phyloP scores from a whole-genome alignment of 1,284 basidiomycete genomes.

The Cutaneotrichosporon sp. region DNA sequence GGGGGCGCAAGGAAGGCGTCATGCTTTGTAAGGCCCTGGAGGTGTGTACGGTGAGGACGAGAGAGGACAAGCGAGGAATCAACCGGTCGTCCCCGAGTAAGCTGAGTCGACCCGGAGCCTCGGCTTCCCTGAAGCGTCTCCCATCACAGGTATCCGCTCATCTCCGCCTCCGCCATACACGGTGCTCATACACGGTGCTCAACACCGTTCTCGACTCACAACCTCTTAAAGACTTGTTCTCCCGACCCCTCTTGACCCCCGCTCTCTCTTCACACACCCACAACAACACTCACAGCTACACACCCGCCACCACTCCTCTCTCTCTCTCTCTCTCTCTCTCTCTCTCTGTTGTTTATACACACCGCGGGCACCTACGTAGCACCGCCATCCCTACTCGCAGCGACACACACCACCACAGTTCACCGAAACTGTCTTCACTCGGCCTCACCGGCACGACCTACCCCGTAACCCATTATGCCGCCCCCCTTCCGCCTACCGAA shows the following conservation, averaged over 20 bases:
- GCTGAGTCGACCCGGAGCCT: neutral
- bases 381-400: neutral
- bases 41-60: too few relatives aligned
- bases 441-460: neutral
- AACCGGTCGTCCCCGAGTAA: neutral
- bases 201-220: too few relatives aligned
- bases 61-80: neutral
- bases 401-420: neutral
- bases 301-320: neutral
- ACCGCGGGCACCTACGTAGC: neutral
- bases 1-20: neutral
- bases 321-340: too few relatives aligned
- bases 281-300: neutral
- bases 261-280: neutral
- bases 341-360: neutral
- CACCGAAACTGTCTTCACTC: slow-evolving; percentile 1
- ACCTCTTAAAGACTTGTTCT: too few relatives aligned
- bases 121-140: too few relatives aligned
- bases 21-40: slow-evolving; percentile 1
- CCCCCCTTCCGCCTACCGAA: neutral
- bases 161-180: neutral
- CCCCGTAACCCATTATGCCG: neutral
- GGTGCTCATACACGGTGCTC: too few relatives aligned
- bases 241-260: neutral
- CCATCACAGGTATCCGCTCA: too few relatives aligned